Evolutionary conservation across 139 green algal genomes (phyloP).

Genomic region (Tetradesmus obliquus): DNA sequence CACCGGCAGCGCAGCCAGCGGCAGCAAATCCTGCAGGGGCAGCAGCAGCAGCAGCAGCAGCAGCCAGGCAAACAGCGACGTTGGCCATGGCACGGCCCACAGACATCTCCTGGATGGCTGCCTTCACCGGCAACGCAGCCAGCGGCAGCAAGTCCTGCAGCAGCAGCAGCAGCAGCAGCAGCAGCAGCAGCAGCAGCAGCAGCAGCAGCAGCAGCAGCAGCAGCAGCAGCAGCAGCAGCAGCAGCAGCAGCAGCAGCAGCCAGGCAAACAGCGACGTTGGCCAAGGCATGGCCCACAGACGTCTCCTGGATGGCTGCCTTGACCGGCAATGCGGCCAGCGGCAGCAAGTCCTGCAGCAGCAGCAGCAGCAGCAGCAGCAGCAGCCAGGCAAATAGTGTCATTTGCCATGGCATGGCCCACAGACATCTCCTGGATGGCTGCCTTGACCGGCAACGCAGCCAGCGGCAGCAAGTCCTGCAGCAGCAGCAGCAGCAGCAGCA

Average conservation of each 20-base stretch:
- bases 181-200: too few species aligned
- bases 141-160: not conserved
- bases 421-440: constrained; percentile 34
- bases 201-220: too few species aligned
- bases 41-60: not conserved
- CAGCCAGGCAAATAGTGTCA: not conserved
- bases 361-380: not conserved
- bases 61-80: not conserved
- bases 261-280: not conserved
- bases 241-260: too few species aligned
- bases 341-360: not conserved
- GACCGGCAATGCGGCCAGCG: not conserved
- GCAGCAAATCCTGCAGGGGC: not conserved
- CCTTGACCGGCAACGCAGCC: not conserved
- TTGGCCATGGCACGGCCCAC: not conserved
- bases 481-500: not conserved
- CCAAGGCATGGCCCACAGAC: constrained; percentile 12
- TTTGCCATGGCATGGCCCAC: constrained; percentile 21
- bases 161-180: too few species aligned
- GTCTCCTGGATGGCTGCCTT: constrained; percentile 24
- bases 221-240: too few species aligned
- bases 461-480: constrained; percentile 9
- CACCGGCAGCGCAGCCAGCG: not conserved
- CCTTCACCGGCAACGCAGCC: not conserved
- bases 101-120: constrained; percentile 32